Conservation (phyloP, 345 rosid species). For the Eucalyptus polybractea region DNA sequence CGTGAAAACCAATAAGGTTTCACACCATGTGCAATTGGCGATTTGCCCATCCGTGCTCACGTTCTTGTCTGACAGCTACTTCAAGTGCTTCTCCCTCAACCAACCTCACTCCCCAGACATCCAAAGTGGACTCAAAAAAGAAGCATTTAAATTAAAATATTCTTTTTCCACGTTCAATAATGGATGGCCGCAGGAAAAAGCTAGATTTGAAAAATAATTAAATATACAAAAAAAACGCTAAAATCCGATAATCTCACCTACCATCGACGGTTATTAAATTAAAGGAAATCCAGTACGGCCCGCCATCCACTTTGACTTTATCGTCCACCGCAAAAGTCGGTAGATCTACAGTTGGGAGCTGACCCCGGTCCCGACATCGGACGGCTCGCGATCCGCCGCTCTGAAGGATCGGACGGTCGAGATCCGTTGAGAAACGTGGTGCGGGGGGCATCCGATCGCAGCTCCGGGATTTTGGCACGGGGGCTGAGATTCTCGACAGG, state of each 20-base stretch:
- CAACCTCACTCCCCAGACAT: not conserved
- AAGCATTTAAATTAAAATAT: not conserved
- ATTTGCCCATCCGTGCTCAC: not conserved
- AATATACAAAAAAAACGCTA: not conserved
- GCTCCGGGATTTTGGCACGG: not conserved
- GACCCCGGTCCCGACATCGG: not conserved
- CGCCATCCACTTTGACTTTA: not conserved
- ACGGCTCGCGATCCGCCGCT: not conserved
- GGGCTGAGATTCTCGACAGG: not conserved
- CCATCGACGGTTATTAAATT: not conserved
- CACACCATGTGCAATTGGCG: not conserved
- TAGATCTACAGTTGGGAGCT: not conserved
- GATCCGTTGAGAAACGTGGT: not conserved
- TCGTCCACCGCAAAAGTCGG: not conserved
- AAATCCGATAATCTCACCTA: not conserved
- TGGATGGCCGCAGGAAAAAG: not conserved
- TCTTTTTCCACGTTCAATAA: not conserved
- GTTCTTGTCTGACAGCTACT: not conserved
- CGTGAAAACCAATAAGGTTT: not conserved
- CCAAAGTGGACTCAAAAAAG: not conserved
- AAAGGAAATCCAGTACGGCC: not conserved
- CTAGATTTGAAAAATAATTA: not conserved
- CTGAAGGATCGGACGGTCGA: not conserved
- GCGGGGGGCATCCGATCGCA: not conserved
- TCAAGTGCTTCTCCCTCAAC: not conserved